phyloP scores from a whole-genome alignment of 1,284 basidiomycete species.

The Macrocystidia cucumis region DNA sequence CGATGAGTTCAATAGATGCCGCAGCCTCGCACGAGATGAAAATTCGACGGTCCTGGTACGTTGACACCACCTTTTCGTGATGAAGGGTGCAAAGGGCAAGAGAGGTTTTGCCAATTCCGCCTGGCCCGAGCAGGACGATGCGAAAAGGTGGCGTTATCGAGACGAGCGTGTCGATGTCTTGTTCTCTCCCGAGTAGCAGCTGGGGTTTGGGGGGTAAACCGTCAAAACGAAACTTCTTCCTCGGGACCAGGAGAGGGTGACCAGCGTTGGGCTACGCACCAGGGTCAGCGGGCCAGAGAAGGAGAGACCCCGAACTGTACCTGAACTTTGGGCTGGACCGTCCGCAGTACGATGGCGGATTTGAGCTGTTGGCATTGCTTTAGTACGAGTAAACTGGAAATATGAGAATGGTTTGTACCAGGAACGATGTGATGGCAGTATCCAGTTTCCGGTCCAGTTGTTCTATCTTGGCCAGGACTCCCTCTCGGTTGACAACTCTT shows the following conservation, averaged over 20 bases:
- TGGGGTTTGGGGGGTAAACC: conserved; percentile 12
- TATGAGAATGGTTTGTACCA: conserved; percentile 8
- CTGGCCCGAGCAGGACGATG: too few relatives aligned
- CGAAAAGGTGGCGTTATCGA: conserved; percentile 18
- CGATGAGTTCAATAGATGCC: conserved; percentile 15
- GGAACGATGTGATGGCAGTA: conserved; percentile 15
- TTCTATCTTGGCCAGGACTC: conserved; percentile 10
- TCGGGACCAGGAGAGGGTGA: too few relatives aligned
- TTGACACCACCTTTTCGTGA: conserved; percentile 9
- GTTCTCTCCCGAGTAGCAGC: conserved; percentile 15
- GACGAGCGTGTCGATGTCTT: conserved; percentile 10
- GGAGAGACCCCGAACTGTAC: neutral
- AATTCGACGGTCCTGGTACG: conserved; percentile 12
- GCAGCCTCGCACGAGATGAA: conserved; percentile 21
- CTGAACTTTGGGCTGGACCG: neutral
- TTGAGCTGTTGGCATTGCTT: conserved; percentile 7
- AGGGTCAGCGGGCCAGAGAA: neutral
- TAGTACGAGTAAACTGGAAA: neutral
- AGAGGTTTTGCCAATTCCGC: conserved; percentile 24
- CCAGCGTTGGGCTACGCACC: too few relatives aligned
- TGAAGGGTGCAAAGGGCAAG: conserved; percentile 18
- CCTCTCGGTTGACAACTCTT: conserved; percentile 12
- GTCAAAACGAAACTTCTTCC: too few relatives aligned
- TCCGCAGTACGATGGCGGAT: conserved; percentile 10
- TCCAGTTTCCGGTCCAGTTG: conserved; percentile 18